Evolutionary conservation across 2,329 filamentous ascomycete genomes (phyloP).

Genomic region (Colletotrichum euphorbiae): DNA sequence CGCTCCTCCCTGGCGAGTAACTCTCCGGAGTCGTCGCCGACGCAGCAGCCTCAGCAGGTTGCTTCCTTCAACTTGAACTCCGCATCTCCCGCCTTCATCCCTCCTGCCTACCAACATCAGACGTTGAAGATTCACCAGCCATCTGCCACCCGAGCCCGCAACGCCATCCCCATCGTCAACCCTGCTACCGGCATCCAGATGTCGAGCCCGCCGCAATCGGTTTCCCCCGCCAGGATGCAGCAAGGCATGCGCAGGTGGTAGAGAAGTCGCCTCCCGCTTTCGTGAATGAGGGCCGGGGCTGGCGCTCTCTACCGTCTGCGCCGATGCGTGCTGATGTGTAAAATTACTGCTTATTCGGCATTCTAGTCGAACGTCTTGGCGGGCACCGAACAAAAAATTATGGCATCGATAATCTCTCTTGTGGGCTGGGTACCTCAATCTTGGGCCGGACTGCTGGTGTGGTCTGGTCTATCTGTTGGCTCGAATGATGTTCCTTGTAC

Average conservation of each 20-base stretch:
- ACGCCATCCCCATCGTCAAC: slow-evolving; percentile 98
- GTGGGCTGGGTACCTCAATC: slow-evolving; percentile 53
- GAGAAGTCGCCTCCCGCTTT: slow-evolving; percentile 49
- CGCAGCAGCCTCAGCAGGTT: slow-evolving; percentile 86
- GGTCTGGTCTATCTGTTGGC: slow-evolving; percentile 47
- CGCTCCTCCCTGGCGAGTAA: slow-evolving; percentile 95
- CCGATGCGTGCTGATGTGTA: slow-evolving; percentile 52
- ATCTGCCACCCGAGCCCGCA: slow-evolving; percentile 87
- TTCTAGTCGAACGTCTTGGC: slow-evolving; percentile 59
- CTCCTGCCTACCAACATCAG: slow-evolving; percentile 72
- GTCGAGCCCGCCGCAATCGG: slow-evolving; percentile 85
- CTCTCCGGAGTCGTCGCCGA: slow-evolving; percentile 90
- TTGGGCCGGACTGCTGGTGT: slow-evolving; percentile 43
- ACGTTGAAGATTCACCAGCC: slow-evolving; percentile 91
- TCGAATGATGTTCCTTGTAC: slow-evolving; percentile 52
- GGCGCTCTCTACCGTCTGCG: slow-evolving; percentile 51
- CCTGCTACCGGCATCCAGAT: slow-evolving; percentile 89
- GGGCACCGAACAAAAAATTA: slow-evolving; percentile 55
- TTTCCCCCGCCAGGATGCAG: slow-evolving; percentile 72
- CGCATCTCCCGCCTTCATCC: slow-evolving; percentile 73
- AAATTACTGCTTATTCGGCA: slow-evolving; percentile 53
- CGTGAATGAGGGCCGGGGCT: slow-evolving; percentile 47
- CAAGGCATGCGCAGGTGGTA: slow-evolving; percentile 69
- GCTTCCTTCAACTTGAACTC: slow-evolving; percentile 81
- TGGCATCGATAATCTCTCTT: slow-evolving; percentile 57